Base-by-base conservation (phyloP, 352 stramenopile species). In the Pythium monospermum region DNA sequence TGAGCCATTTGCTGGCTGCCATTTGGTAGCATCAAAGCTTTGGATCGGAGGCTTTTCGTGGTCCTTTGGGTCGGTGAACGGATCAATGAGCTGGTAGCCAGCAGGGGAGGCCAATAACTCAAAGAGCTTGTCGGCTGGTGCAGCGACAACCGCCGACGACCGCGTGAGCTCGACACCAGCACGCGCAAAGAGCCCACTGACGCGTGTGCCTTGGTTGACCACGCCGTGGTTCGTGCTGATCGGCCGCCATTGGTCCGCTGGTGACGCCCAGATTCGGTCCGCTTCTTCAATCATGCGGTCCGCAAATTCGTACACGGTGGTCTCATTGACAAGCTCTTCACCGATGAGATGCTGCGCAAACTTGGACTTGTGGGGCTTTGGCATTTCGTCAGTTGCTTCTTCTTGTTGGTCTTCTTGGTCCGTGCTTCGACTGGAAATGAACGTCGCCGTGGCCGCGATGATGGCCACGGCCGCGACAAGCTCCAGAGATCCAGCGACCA, bases 41-140 rank as follows among this genome's bases (percentile, higher is more conserved):
- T 70, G 51, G 13, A 68, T 49, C 1, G 54, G 41, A 7, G 54
- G 41, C 21, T 60, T 63, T 18, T 39, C 53, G 22, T 57, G 62
- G 42, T 67, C 62, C 0, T 57, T 53, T 15, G 57, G 39, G 48
- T 64, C 55, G 37, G 57, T 70, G 15, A 41, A 48, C 23, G 62
- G 62, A 38, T 70, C 62, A 21, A 70, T 67, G 21, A 70, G 44
- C 38, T 52, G 22, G 47, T 66, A 64, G 22, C 62, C 62, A 12
- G 50, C 23, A 6, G 53, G 57, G 27, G 62, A 64, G 26, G 55
- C 54, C 13, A 70, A 53, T 31, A 66, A 54, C 18, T 64, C 62
- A 25, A 70, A 70, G n/a, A 70, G 43, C 37, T 33, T 48, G 35
- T 70, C 41, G 13, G 62, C 57, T 13, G 53, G 35, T 1, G 35